Evolutionary conservation across 768 basidiomycete genomes (phyloP).

Genomic region (Tephrocybe sp.): DNA sequence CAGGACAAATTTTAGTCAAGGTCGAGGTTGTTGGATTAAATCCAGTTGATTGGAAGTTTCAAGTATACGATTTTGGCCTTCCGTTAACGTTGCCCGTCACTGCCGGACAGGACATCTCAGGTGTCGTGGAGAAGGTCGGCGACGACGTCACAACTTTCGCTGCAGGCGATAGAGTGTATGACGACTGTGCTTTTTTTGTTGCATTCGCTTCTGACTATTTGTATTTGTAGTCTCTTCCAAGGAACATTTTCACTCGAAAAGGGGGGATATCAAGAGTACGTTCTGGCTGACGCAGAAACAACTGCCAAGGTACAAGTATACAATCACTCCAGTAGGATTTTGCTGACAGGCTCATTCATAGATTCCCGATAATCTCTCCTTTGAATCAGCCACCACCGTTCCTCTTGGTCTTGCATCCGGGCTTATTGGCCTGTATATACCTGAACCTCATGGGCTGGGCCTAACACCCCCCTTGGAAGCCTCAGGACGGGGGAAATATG

Average conservation of each 20-base stretch:
- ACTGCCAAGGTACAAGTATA: constrained; percentile 15
- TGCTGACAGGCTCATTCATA: not conserved
- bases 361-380: constrained; percentile 30
- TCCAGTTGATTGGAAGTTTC: too few species aligned
- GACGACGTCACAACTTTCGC: too few species aligned
- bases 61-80: too few species aligned
- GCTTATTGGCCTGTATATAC: constrained; percentile 29
- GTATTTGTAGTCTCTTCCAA: constrained; percentile 15
- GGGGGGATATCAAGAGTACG: constrained; percentile 28
- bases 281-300: constrained; percentile 18
- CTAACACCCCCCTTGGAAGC: constrained; percentile 31
- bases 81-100: too few species aligned
- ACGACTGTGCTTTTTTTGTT: too few species aligned
- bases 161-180: constrained; percentile 54
- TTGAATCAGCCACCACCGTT: constrained; percentile 36
- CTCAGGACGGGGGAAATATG: constrained; percentile 26
- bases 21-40: too few species aligned
- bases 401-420: constrained; percentile 28
- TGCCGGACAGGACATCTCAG: too few species aligned
- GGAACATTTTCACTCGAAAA: constrained; percentile 1
- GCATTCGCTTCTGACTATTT: too few species aligned
- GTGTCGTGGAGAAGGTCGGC: too few species aligned
- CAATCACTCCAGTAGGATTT: constrained; percentile 29
- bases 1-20: too few species aligned
- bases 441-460: constrained; percentile 23